phyloP scores from a whole-genome alignment of 1,284 basidiomycete species.

The Heliocybe sulcata region DNA sequence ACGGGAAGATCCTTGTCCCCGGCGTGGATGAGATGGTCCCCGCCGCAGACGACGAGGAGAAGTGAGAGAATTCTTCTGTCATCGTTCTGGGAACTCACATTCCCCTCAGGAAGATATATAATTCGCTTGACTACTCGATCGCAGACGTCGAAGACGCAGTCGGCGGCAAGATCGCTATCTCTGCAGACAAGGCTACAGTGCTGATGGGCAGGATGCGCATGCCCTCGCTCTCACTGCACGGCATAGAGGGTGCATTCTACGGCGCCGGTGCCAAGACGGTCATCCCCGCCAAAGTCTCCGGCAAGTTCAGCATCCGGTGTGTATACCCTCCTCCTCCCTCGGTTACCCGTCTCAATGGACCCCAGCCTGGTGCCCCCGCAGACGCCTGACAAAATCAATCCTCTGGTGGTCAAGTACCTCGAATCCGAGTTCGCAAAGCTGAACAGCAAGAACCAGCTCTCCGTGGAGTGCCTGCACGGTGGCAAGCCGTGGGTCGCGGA shows the following conservation, averaged over 20 bases:
- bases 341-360: background rate
- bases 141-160: conserved; percentile 78
- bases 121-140: conserved; percentile 68
- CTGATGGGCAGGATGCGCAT: conserved; percentile 89
- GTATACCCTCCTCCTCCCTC: conserved; percentile 19
- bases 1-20: conserved; percentile 86
- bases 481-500: conserved; percentile 90
- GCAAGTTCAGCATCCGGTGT: conserved; percentile 90
- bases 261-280: conserved; percentile 90
- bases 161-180: conserved; percentile 74
- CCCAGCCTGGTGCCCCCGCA: conserved; percentile 82
- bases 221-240: conserved; percentile 89
- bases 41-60: conserved; percentile 73
- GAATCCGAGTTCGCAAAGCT: conserved; percentile 79
- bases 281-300: conserved; percentile 85
- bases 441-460: conserved; percentile 73
- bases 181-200: conserved; percentile 76
- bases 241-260: conserved; percentile 96
- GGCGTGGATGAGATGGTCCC: conserved; percentile 89
- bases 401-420: conserved; percentile 69
- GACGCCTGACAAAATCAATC: conserved; percentile 69
- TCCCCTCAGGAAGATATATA: conserved; percentile 52
- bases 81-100: background rate
- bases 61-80: conserved; percentile 28
- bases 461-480: conserved; percentile 66